Evolutionary conservation across 106 monocot genomes (phyloP), one percentile per base, ranked within the genome.

Genomic region (Apostasia ramifera): DNA sequence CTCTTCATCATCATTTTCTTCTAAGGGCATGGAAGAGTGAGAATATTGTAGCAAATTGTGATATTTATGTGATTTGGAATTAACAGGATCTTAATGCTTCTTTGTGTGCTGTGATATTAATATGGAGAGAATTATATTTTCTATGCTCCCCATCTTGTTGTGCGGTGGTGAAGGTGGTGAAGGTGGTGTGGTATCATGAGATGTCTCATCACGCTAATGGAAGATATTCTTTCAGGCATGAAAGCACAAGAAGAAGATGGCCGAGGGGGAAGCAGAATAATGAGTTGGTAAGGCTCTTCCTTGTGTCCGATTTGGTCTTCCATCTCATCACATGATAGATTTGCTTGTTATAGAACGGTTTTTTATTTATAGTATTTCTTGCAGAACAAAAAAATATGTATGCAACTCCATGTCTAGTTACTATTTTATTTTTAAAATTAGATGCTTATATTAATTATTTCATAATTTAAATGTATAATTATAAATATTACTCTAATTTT

Each of bases 201-300:
- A 75, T 74, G 77, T 81, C 81, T 75, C 74, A 74, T 74, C 81
- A 81, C 51, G 38, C 48, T 39, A 55, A 75, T 61, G 55, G 40
- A 71, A 81, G 85, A 85, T 78, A 85, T 78, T 81, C 77, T 85
- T 81, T 78, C 81, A 68, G 70, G 74, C 81, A 56, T 71, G 78
- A 66, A 80, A 79, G 59, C 75, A 78, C 68, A 66, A 69, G 53
- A 2, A 46, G 47, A 37, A 12, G 55, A 56, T 50, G 43, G 41
- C 45, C 41, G 59, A 11, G 12, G n/a, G 59, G 45, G 46, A 12
- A 53, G 59, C 8, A 10, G 55, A 39, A 52, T 64, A 67, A 70
- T 71, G 71, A 68, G 82, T 70, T 68, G 69, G 68, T 78, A 75
- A 68, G 75, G 72, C 66, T 50, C 58, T 8, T 15, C 59, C 6